Conservation (phyloP, 805 yeast genomes). For the Teunomyces pallodes region DNA sequence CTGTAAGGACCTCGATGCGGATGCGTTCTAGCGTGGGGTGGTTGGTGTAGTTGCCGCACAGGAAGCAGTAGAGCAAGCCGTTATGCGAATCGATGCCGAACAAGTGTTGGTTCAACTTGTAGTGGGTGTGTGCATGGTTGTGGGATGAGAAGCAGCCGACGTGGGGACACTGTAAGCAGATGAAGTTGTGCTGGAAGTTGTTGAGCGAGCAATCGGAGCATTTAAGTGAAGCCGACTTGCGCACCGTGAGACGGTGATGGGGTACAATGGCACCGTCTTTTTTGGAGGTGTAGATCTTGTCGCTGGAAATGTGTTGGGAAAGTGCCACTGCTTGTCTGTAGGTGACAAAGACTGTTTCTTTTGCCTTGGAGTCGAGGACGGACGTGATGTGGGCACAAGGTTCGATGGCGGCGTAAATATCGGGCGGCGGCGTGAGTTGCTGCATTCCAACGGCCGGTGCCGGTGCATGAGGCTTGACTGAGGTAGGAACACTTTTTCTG, state of each 20-base stretch:
- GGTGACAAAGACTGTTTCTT: constrained; percentile 47
- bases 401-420: constrained; percentile 30
- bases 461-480: background rate
- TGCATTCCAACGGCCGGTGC: background rate
- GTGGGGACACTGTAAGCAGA: constrained; percentile 74
- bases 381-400: constrained; percentile 51
- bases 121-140: constrained; percentile 32
- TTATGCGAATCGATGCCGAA: constrained; percentile 59
- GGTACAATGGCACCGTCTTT: constrained; percentile 41
- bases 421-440: constrained; percentile 17
- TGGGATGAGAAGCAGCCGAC: constrained; percentile 59
- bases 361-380: constrained; percentile 49
- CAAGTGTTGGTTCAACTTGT: constrained; percentile 31
- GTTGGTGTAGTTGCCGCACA: constrained; percentile 70
- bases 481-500: background rate
- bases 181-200: constrained; percentile 48
- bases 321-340: constrained; percentile 52
- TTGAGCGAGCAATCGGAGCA: constrained; percentile 50
- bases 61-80: constrained; percentile 74
- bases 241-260: constrained; percentile 33
- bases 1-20: constrained; percentile 25
- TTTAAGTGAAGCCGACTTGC: constrained; percentile 44
- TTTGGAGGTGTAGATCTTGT: constrained; percentile 24
- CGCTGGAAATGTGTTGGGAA: constrained; percentile 32
- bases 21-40: constrained; percentile 57